Evolutionary conservation across 176 grass and related monocot genomes (phyloP).

Genomic region (Poa pratensis): DNA sequence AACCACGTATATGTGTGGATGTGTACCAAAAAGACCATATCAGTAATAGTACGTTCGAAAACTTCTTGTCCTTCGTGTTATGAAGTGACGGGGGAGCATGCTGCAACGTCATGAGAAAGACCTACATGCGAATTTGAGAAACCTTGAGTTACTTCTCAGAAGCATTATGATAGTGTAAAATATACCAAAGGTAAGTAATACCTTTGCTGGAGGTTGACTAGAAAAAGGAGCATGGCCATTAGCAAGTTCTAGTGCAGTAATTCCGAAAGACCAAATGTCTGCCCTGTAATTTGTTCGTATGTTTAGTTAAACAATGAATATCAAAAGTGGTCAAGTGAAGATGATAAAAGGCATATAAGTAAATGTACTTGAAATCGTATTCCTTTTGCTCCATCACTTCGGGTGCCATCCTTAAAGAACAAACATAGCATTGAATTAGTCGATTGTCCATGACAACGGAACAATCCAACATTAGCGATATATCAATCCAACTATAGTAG

Average conservation of each 20-base stretch:
- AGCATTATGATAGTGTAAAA: background rate
- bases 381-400: conserved; percentile 96
- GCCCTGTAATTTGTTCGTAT: conserved; percentile 55
- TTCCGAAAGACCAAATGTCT: conserved; percentile 97
- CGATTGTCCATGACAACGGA: background rate
- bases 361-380: conserved; percentile 81
- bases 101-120: conserved; percentile 80
- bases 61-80: conserved; percentile 90
- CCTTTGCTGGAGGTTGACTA: conserved; percentile 85
- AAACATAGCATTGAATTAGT: background rate
- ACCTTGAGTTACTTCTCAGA: background rate
- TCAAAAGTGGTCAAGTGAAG: background rate
- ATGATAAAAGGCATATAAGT: background rate
- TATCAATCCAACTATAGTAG: background rate
- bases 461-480: background rate
- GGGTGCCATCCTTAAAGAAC: conserved; percentile 82
- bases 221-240: conserved; percentile 94
- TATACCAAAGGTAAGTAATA: conserved; percentile 7
- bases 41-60: conserved; percentile 62
- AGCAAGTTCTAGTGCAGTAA: conserved; percentile 94
- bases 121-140: conserved; percentile 44
- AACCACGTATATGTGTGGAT: background rate
- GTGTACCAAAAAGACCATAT: background rate
- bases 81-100: conserved; percentile 89
- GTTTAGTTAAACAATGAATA: conserved; percentile 17